Percentiles rank a stretch among this genome's conserved stretches.
Conservation (phyloP, 148 eudicot genomes). For the Suaeda aralocaspica region DNA sequence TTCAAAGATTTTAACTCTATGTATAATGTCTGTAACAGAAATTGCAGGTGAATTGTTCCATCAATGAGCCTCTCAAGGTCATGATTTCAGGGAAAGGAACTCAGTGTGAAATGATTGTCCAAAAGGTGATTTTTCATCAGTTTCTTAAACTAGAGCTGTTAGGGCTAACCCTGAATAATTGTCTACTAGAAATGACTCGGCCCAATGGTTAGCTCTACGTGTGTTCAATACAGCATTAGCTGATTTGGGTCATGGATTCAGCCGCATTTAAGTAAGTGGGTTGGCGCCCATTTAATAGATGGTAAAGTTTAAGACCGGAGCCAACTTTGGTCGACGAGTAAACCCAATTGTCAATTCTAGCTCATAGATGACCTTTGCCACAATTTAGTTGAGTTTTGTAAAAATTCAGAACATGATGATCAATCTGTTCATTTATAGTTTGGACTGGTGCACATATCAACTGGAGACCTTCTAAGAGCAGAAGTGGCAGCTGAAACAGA, state of each 20-base stretch:
- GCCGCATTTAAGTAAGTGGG: too few relatives aligned
- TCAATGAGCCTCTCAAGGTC: constrained; percentile 76
- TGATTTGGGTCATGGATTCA: too few relatives aligned
- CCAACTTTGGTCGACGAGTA: too few relatives aligned
- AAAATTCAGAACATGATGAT: neutral
- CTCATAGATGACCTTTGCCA: neutral
- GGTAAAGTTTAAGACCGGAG: too few relatives aligned
- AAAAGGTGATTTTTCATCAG: constrained; percentile 46
- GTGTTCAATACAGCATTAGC: too few relatives aligned
- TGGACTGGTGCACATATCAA: constrained; percentile 92
- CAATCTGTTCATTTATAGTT: constrained; percentile 36
- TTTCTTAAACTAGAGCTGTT: too few relatives aligned
- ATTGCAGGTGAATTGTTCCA: constrained; percentile 41
- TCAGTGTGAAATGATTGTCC: constrained; percentile 82
- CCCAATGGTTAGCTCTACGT: too few relatives aligned
- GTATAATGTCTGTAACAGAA: constrained; percentile 19
- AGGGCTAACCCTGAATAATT: too few relatives aligned
- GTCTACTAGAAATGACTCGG: too few relatives aligned
- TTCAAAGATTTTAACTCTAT: neutral
- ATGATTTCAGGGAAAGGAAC: constrained; percentile 99
- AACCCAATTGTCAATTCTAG: neutral
- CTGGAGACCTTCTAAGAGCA: constrained; percentile 89
- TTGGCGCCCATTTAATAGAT: too few relatives aligned
- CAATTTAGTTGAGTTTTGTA: neutral
- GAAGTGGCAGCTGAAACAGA: constrained; percentile 91